Percentiles rank a stretch among this genome's conserved stretches.
These are phyloP conservation scores for Pseudonitzschia multiseries DNA, from an alignment of 108 stramenopile species.

Conservation along the genomic window DNA sequence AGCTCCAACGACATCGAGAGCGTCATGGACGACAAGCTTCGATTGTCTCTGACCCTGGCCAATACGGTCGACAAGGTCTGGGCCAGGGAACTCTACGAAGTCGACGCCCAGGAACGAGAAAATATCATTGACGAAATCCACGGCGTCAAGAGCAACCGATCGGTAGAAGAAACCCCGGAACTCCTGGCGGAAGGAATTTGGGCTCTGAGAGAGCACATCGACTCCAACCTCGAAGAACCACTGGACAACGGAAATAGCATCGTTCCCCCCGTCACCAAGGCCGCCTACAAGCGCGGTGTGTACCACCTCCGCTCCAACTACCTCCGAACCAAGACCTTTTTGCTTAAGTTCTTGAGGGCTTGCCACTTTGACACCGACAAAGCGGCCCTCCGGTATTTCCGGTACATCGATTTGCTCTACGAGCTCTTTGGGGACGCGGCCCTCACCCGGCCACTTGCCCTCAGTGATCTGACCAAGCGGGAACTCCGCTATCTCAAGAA, in stretches of 20 bases:
- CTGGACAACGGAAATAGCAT: conserved; percentile 4
- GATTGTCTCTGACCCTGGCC: background rate
- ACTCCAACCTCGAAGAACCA: background rate
- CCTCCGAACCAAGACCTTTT: conserved; percentile 13
- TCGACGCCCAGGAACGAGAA: background rate
- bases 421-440: conserved; percentile 31
- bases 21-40: background rate
- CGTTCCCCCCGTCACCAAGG: conserved; percentile 5
- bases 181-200: background rate
- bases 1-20: background rate
- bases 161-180: background rate
- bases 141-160: background rate
- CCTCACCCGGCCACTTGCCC: conserved; percentile 13
- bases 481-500: conserved; percentile 2
- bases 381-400: conserved; percentile 27
- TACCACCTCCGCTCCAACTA: background rate
- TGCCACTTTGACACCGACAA: conserved; percentile 33
- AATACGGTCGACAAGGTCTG: background rate
- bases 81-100: conserved; percentile 1
- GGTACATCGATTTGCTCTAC: conserved; percentile 32
- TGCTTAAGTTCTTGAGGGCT: conserved; percentile 39
- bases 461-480: conserved; percentile 20
- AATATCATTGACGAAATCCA: conserved; percentile 4
- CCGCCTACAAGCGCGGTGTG: background rate
- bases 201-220: background rate